A percentile compares a stretch with the other conserved stretches of the same genome.
phyloP scores from a whole-genome alignment of 2,329 filamentous ascomycete genomes.

The Monosporascus sp. region DNA sequence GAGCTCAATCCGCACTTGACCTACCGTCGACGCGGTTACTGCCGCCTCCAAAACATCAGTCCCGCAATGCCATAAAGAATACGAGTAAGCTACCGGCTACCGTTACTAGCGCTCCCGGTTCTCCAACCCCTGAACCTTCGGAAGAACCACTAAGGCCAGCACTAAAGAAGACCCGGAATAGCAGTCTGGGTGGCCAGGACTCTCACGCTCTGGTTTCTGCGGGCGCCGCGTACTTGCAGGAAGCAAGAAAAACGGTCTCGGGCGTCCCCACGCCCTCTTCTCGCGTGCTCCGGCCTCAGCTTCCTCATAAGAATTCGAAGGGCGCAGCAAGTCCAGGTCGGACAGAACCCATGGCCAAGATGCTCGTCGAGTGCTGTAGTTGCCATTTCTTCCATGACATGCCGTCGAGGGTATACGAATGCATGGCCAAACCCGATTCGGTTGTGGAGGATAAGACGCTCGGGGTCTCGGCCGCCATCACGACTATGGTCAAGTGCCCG shows the following conservation, averaged over 20 bases:
- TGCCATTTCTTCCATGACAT: slow-evolving; percentile 63
- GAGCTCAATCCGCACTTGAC: slow-evolving; percentile 24
- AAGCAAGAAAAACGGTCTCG: slow-evolving; percentile 29
- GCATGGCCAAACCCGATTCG: slow-evolving; percentile 55
- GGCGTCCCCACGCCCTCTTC: slow-evolving; percentile 16
- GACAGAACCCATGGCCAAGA: slow-evolving; percentile 49
- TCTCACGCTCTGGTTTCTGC: slow-evolving; percentile 15
- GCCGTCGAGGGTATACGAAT: slow-evolving; percentile 59
- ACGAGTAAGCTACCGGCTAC: slow-evolving; percentile 8
- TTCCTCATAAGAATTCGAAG: slow-evolving; percentile 19
- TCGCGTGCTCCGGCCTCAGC: slow-evolving; percentile 21
- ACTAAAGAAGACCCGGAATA: slow-evolving; percentile 20
- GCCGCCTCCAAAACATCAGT: slow-evolving; percentile 34
- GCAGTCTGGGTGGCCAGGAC: slow-evolving; percentile 18
- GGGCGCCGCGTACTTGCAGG: slow-evolving; percentile 30
- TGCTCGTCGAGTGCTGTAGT: slow-evolving; percentile 60
- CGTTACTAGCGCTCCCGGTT: slow-evolving; percentile 21
- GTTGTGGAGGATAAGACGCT: slow-evolving; percentile 46
- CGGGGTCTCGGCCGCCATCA: slow-evolving; percentile 52
- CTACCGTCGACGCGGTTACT: slow-evolving; percentile 28
- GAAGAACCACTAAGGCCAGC: slow-evolving; percentile 22
- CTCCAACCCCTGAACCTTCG: slow-evolving; percentile 20
- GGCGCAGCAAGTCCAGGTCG: slow-evolving; percentile 9
- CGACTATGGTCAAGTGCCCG: slow-evolving; percentile 60
- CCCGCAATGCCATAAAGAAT: slow-evolving; percentile 26